phyloP scores from a whole-genome alignment of 2,329 filamentous ascomycete genomes.

The Penicillium occitanis region DNA sequence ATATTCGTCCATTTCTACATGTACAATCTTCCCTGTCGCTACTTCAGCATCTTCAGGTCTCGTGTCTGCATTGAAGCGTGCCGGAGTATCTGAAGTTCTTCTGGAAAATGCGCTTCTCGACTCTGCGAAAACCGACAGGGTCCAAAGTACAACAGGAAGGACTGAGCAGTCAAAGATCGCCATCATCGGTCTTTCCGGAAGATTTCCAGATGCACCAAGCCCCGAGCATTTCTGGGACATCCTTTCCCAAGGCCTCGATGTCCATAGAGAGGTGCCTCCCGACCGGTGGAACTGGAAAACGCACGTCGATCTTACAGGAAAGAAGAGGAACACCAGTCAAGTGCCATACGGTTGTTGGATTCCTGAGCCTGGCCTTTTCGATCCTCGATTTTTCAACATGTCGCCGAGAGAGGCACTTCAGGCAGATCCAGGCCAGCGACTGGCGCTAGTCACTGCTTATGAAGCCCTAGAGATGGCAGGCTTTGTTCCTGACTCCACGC shows the following conservation, averaged over 20 bases:
- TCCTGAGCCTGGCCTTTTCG: slow-evolving; percentile 38
- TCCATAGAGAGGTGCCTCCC: slow-evolving; percentile 32
- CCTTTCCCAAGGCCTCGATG: slow-evolving; percentile 35
- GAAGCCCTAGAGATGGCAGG: slow-evolving; percentile 78
- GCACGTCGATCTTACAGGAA: slow-evolving; percentile 37
- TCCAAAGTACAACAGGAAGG: slow-evolving; percentile 31
- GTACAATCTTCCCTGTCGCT: slow-evolving; percentile 34
- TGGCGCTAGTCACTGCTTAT: slow-evolving; percentile 71
- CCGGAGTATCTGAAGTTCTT: slow-evolving; percentile 29
- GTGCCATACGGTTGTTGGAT: slow-evolving; percentile 39
- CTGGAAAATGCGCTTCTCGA: slow-evolving; percentile 32
- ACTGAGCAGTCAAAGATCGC: slow-evolving; percentile 54
- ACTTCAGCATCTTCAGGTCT: slow-evolving; percentile 36
- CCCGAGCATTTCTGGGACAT: slow-evolving; percentile 40
- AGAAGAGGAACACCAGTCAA: slow-evolving; percentile 33
- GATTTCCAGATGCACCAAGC: slow-evolving; percentile 63
- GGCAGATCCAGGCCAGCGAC: slow-evolving; percentile 75
- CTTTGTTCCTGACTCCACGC: slow-evolving; percentile 68
- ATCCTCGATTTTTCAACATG: slow-evolving; percentile 43
- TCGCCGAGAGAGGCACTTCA: slow-evolving; percentile 74
- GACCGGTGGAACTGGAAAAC: slow-evolving; percentile 37
- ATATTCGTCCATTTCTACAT: slow-evolving; percentile 20
- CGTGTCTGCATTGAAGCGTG: slow-evolving; percentile 33
- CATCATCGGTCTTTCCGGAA: slow-evolving; percentile 76
- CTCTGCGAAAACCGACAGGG: slow-evolving; percentile 25